Conservation (phyloP, 805 yeast species). For the Wickerhamiella allomyrinae region DNA sequence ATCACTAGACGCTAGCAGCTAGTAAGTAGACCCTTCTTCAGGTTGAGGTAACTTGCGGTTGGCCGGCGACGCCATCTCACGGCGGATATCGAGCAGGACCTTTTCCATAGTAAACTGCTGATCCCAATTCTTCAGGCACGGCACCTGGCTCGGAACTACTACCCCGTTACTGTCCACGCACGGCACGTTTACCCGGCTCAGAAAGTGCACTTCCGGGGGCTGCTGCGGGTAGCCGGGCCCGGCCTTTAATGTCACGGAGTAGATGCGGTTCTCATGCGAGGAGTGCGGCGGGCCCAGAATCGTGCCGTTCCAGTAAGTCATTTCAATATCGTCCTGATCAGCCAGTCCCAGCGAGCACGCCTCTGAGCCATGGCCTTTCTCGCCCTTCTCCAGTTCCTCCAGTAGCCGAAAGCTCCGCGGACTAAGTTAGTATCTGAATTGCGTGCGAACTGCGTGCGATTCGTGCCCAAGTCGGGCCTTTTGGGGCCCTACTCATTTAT, state of each 20-base stretch:
- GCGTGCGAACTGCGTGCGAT: neutral
- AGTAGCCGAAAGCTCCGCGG: constrained; percentile 91
- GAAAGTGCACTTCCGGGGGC: constrained; percentile 74
- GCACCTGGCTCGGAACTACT: constrained; percentile 39
- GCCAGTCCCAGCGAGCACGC: constrained; percentile 90
- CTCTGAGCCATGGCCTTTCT: constrained; percentile 93
- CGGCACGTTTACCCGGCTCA: constrained; percentile 78
- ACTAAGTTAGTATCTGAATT: constrained; percentile 11
- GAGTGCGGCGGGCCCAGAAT: constrained; percentile 93
- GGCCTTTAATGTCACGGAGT: constrained; percentile 66
- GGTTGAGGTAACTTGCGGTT: constrained; percentile 87
- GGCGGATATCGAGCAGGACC: constrained; percentile 69
- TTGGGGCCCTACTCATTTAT: no score
- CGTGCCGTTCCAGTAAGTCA: constrained; percentile 97
- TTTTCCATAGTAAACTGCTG: constrained; percentile 87
- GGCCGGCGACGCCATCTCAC: constrained; percentile 67
- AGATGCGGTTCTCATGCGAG: constrained; percentile 83
- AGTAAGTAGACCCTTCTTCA: constrained; percentile 64
- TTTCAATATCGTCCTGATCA: constrained; percentile 77
- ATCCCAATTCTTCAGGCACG: constrained; percentile 71
- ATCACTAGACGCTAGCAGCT: neutral
- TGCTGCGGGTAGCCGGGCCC: constrained; percentile 74
- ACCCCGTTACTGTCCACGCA: constrained; percentile 63
- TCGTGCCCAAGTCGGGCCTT: neutral
- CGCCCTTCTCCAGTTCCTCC: constrained; percentile 96